Conservation (phyloP, 148 eudicot species). For the Selenicereus undatus region DNA sequence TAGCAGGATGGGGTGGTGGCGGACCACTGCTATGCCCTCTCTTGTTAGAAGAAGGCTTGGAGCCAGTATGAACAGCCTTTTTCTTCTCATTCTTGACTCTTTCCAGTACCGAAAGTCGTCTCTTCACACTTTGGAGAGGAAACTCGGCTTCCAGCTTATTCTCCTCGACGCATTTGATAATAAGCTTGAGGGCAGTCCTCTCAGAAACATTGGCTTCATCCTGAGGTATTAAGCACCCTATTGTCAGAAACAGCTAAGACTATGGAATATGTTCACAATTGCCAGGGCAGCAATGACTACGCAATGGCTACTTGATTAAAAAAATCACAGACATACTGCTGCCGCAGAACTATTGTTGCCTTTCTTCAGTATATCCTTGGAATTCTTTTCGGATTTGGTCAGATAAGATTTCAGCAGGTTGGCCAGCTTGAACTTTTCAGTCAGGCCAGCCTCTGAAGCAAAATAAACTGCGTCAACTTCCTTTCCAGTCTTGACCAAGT, state of each 20-base stretch:
- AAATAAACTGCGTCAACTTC: conserved; percentile 1
- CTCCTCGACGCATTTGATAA: neutral
- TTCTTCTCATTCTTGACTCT: conserved; percentile 4
- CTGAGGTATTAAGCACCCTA: neutral
- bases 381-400: neutral
- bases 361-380: neutral
- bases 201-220: neutral
- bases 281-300: neutral
- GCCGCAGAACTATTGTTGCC: conserved; percentile 2
- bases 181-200: neutral
- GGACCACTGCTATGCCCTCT: neutral
- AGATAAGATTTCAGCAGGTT: neutral
- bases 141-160: neutral
- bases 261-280: neutral
- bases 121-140: neutral
- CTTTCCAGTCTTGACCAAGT: neutral
- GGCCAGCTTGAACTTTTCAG: neutral
- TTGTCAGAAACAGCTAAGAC: neutral
- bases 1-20: conserved; percentile 3
- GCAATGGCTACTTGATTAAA: too few species aligned
- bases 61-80: neutral
- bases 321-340: neutral
- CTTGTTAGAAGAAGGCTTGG: neutral
- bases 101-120: neutral
- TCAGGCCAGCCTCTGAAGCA: neutral